Base-by-base conservation (phyloP, 106 monocot genomes). In the Posidonia australis region DNA sequence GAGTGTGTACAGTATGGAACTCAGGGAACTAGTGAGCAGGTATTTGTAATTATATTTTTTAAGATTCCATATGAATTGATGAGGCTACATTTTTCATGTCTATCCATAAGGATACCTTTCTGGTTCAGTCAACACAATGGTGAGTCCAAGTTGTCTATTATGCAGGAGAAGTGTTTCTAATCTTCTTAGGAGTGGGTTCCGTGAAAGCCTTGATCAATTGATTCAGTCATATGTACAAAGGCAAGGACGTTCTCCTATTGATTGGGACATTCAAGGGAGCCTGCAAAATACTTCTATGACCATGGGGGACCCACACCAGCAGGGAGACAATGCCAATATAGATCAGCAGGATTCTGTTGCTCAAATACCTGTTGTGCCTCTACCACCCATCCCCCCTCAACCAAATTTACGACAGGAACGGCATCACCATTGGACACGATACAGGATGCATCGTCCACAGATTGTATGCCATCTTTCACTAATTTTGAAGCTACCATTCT, bases 101-200 rank as follows among this genome's bases (percentile, higher is more conserved):
- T 16, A 26, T 27, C 14, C 17, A 26, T 55, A 23, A 26, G 58
- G 1, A 49, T 36, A 17, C 16, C 25, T 58, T 28, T 58, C 27
- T 25, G 27, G 27, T 58, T 58, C 28, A 28, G 57, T 18, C 12
- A 57, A 36, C 36, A 2, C 36, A 36, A 36, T 36, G 36, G 2
- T 57, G 9, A 58, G 14, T 58, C 10, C 27, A 12, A 27, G 17
- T n/a, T 21, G 41, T 52, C 30, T 10, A 46, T 31, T 71, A 59
- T 83, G 51, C 74, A 93, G 93, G 78, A 83, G 89, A 77, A 93
- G 89, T 61, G 93, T 89, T 46, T 93, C 93, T 51, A 93, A 83
- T 81, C 80, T 93, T 78, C 93, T 93, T 67, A 76, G 72, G 32
- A 93, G 89, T 75, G 86, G 81, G 18, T 93, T 93, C 74, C 83